Percentiles rank a stretch among this genome's conserved stretches.
Evolutionary conservation across 495 filamentous ascomycete species (phyloP).

Genomic region (Xylaria nigripes): DNA sequence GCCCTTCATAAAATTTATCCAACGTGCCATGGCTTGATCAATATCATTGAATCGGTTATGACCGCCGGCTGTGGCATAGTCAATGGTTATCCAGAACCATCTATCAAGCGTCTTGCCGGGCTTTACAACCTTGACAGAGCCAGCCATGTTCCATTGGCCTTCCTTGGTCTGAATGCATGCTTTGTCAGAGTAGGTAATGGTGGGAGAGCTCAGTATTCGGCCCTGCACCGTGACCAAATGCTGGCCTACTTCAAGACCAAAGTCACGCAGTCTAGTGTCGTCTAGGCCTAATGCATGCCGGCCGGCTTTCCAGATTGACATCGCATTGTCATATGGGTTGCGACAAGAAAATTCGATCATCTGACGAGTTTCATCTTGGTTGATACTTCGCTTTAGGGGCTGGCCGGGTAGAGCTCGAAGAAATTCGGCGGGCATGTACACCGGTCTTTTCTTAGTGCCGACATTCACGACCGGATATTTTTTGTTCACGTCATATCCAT

Average conservation of each 20-base stretch:
- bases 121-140: background rate
- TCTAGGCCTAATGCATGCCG: background rate
- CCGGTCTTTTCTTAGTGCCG: constrained; percentile 46
- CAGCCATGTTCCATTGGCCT: background rate
- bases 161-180: constrained; percentile 5
- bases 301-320: constrained; percentile 39
- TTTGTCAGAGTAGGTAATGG: constrained; percentile 33
- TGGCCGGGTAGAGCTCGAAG: constrained; percentile 55
- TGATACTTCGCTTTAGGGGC: constrained; percentile 40
- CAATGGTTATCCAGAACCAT: background rate
- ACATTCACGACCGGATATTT: constrained; percentile 49
- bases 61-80: background rate
- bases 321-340: constrained; percentile 48
- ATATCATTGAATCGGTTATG: background rate
- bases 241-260: constrained; percentile 39
- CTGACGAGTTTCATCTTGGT: constrained; percentile 38
- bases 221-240: constrained; percentile 49
- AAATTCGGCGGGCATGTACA: constrained; percentile 54
- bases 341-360: constrained; percentile 60
- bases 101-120: background rate
- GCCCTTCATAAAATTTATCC: background rate
- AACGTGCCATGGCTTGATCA: background rate
- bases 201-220: constrained; percentile 44
- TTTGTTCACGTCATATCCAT: constrained; percentile 6
- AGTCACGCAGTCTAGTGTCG: constrained; percentile 13